Percentiles rank a stretch among this genome's conserved stretches.
Evolutionary conservation across 352 stramenopile genomes (phyloP).

Genomic region (Phytophthora fragariae): DNA sequence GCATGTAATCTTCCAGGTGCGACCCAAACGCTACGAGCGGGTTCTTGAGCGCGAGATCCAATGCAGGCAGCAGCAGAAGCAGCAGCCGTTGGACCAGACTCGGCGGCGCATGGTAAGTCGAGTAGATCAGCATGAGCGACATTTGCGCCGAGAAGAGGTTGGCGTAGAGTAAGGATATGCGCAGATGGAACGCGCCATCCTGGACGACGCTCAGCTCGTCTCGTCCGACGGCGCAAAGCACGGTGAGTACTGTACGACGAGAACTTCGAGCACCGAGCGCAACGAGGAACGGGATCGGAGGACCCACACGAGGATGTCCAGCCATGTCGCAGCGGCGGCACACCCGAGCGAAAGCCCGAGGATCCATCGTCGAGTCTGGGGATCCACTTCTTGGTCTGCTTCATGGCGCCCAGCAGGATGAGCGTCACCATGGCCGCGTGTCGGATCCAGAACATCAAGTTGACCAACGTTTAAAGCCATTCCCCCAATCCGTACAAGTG

Average conservation of each 20-base stretch:
- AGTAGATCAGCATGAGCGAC: slow-evolving; percentile 30
- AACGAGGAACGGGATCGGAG: slow-evolving; percentile 37
- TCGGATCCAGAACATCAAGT: slow-evolving; percentile 39
- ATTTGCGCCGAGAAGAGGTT: slow-evolving; percentile 27
- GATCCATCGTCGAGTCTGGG: slow-evolving; percentile 6
- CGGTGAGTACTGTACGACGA: slow-evolving; percentile 11
- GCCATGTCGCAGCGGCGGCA: slow-evolving; percentile 12
- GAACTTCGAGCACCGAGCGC: slow-evolving; percentile 21
- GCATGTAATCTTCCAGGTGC: not conserved
- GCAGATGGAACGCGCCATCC: slow-evolving; percentile 20
- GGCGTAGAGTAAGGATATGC: slow-evolving; percentile 16
- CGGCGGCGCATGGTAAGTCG: slow-evolving; percentile 16
- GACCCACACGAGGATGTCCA: slow-evolving; percentile 25
- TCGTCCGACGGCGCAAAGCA: slow-evolving; percentile 25
- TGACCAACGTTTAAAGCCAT: slow-evolving; percentile 20
- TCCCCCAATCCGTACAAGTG: slow-evolving; percentile 23
- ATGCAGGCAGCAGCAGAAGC: slow-evolving; percentile 9
- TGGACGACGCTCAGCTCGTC: slow-evolving; percentile 1
- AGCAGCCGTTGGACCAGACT: slow-evolving; percentile 9
- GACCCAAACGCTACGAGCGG: not conserved
- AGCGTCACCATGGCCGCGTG: slow-evolving; percentile 14
- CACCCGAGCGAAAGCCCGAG: slow-evolving; percentile 7
- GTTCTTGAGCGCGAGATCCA: slow-evolving; percentile 18
- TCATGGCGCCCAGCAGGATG: slow-evolving; percentile 14
- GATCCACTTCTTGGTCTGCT: slow-evolving; percentile 22